Base-by-base conservation (phyloP, 306 rosid species). In the Fragaria nilgerrensis region DNA sequence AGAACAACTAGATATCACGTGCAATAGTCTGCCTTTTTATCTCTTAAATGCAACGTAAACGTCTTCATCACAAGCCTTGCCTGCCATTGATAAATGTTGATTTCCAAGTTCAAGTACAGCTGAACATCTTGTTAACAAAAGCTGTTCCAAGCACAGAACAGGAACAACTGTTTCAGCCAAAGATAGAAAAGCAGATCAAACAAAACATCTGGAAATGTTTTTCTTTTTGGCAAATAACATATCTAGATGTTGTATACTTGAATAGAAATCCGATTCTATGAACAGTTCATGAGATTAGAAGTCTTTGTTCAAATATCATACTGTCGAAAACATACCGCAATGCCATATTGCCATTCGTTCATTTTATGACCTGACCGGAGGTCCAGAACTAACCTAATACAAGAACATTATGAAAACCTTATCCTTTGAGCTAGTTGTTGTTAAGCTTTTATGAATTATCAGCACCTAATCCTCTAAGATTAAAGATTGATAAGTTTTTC, bases 1-100 rank as follows among this genome's bases (percentile, higher is more conserved):
- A 77, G 34, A 75, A 62, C 78, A 70, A 56, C 74, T n/a, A 7
- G 12, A 59, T 39, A 45, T 71, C 89, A 90, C 85, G 81, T 90
- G 88, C 79, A 49, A 47, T 56, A 39, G 19, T 81, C 81, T 74
- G 59, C 71, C 34, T 81, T 66, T 44, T 48, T 4, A 20, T 49
- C 11, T 82, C 83, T 61, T 61, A 13, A 29, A 62, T 34, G 14
- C 12, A 81, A 48, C 86, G 77, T 62, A 83, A 80, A 78, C 82
- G 73, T 85, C 81, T 67, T 71, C 80, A 29, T 83, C 84, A 67
- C 82, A 68, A 72, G 81, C 80, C 83, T 76, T 88, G 96, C 84
- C 85, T 81, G 88, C 86, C 87, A 87, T 82, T 77, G 67, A 77
- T 78, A 62, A 82, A 73, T 78, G 87, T 88, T 81, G 36, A 32